Base-by-base conservation (phyloP, 495 filamentous ascomycete genomes). In the Hyaloscypha bicolor region DNA sequence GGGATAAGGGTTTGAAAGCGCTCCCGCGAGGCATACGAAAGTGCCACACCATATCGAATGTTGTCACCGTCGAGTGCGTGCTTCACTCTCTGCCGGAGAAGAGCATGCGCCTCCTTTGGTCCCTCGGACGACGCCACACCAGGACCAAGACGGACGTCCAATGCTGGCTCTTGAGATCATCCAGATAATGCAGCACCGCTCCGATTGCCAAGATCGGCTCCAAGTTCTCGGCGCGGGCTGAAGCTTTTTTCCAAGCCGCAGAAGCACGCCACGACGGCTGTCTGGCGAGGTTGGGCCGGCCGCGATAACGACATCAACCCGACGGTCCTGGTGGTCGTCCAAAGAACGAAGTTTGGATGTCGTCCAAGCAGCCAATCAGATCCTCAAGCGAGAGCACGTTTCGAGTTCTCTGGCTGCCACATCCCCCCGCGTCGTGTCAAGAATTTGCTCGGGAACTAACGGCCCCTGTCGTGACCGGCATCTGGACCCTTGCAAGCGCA, bases 291-390 rank as follows among this genome's bases (percentile, higher is more conserved):
- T 25, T 25, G 25, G 25, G 25, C 25, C 1, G 25, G 35, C 35
- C 12, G 35, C 6, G 35, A 37, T 8, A 0, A 37, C 35, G 35
- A 37, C 0, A 37, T 37, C 12, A 12, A 37, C 3, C 35, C 35
- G 35, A 0, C 35, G 35, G 35, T 8, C 35, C 35, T 12, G 12
- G 35, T 12, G 35, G 35, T 8, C 53, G 14, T 12, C 25, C 52
- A 9, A 39, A 31, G 9, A 14, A 31, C 4, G 31, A 33, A 30
- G 9, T 61, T 61, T n/a, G 21, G 45, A 68, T 55, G 65, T 42
- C 65, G 65, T 68, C 62, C 48, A 57, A 48, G 16, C 22, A 31
- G 30, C 65, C 65, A 68, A 68, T 68, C 65, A 68, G 51, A 6
- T 2, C 21, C 19, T 12, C n/a, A 58, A n/a, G 45, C 61, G 14